A percentile compares a stretch with the other conserved stretches of the same genome.
These are phyloP conservation scores for Trypanosoma platydactyli DNA, from an alignment of 208 protist species.

Conservation along the genomic window DNA sequence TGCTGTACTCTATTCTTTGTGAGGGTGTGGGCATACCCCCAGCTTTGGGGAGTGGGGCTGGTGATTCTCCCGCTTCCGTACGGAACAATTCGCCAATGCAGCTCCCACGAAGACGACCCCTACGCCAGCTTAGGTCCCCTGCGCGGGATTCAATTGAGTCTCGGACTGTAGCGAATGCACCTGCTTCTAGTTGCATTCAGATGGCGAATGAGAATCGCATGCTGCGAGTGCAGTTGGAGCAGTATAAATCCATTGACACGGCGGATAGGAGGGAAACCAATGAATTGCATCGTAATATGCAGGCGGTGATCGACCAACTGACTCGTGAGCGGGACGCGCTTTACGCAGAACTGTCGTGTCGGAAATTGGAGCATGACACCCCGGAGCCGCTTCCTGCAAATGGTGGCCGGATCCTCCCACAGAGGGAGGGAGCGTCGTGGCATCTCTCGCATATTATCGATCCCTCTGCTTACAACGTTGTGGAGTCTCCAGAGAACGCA, in stretches of 20 bases:
- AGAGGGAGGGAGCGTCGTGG: conserved; percentile 6
- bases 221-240: conserved; percentile 22
- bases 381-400: neutral
- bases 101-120: neutral
- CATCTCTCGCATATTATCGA: conserved; percentile 22
- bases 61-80: neutral
- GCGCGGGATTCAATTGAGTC: neutral
- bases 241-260: conserved; percentile 25
- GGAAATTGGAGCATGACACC: neutral
- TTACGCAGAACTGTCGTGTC: conserved; percentile 2
- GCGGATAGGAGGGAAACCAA: conserved; percentile 30
- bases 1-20: conserved; percentile 28
- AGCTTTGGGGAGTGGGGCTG: neutral
- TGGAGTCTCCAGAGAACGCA: conserved; percentile 14
- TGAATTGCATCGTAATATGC: conserved; percentile 32
- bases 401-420: neutral
- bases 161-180: neutral
- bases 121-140: neutral
- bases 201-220: conserved; percentile 24
- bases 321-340: conserved; percentile 16
- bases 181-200: neutral
- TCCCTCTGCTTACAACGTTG: conserved; percentile 7
- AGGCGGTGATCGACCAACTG: conserved; percentile 11
- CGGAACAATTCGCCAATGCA: neutral
- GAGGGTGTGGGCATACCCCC: conserved; percentile 2